phyloP scores from a whole-genome alignment of 768 basidiomycete genomes.

The Russula lepida region DNA sequence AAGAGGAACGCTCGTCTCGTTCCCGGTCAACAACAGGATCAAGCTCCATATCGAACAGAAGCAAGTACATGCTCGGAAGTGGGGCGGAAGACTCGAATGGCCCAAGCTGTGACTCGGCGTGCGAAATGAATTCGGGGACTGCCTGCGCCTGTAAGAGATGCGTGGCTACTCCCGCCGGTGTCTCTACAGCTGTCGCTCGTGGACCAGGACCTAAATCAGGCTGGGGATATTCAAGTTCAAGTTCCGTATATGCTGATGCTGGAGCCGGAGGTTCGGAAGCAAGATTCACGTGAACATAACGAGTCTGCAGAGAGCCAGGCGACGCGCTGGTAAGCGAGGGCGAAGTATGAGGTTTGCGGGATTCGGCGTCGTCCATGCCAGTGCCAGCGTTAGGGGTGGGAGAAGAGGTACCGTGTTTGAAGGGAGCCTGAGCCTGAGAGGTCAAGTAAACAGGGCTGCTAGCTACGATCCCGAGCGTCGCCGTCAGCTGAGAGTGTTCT shows the following conservation, averaged over 20 bases:
- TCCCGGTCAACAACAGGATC: background rate
- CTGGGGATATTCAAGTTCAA: background rate
- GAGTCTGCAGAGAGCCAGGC: background rate
- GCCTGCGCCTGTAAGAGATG: background rate
- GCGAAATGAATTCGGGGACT: background rate
- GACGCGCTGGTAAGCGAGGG: background rate
- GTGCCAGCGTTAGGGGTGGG: background rate
- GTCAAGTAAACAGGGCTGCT: background rate
- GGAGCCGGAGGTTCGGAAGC: background rate
- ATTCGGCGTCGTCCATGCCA: background rate
- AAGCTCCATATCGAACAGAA: constrained; percentile 9
- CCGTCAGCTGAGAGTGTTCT: background rate
- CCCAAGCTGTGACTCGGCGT: background rate
- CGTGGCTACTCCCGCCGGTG: background rate
- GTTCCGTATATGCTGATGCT: background rate
- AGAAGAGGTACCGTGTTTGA: background rate
- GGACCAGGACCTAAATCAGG: background rate
- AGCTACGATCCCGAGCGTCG: background rate
- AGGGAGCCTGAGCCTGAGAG: background rate
- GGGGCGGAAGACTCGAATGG: background rate
- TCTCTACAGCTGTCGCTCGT: too few species aligned
- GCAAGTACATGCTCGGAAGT: constrained; percentile 10
- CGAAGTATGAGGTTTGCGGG: background rate
- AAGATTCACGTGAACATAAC: background rate
- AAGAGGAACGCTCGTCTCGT: too few species aligned